phyloP scores from a whole-genome alignment of 2,329 filamentous ascomycete species.

The Alternaria viburni region DNA sequence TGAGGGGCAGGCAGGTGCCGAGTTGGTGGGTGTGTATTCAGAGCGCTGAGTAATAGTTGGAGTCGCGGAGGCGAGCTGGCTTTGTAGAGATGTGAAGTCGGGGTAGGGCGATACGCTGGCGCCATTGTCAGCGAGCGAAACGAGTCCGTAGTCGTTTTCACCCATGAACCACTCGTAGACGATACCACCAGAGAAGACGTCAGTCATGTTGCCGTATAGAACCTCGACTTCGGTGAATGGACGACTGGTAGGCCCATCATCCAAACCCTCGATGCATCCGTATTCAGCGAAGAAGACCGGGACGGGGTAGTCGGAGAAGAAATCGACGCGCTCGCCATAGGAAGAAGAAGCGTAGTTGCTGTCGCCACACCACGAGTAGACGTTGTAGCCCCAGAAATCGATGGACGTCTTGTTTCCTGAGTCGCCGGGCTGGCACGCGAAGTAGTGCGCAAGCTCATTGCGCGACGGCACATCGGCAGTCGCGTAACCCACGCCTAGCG shows the following conservation, averaged over 20 bases:
- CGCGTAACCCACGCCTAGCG: constrained; percentile 90
- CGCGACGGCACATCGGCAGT: constrained; percentile 92
- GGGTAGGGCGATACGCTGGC: constrained; percentile 66
- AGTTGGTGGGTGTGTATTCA: constrained; percentile 75
- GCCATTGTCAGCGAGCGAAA: constrained; percentile 64
- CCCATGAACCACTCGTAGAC: constrained; percentile 99
- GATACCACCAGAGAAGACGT: constrained; percentile 91
- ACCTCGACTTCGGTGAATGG: constrained; percentile 83
- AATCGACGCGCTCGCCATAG: constrained; percentile 79
- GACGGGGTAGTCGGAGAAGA: constrained; percentile 88
- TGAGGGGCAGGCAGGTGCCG: constrained; percentile 73
- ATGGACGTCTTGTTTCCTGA: constrained; percentile 64
- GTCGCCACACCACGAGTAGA: constrained; percentile 97
- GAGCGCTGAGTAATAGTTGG: constrained; percentile 69
- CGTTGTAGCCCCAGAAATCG: constrained; percentile 99
- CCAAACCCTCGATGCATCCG: constrained; percentile 74
- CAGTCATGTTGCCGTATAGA: constrained; percentile 84
- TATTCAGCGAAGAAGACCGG: constrained; percentile 99
- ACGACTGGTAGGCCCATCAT: constrained; percentile 61
- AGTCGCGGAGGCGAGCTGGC: constrained; percentile 69
- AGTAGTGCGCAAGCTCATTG: constrained; percentile 83
- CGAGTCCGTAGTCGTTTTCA: constrained; percentile 85
- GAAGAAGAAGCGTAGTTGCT: constrained; percentile 77
- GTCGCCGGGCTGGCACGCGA: constrained; percentile 76
- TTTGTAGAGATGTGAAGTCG: constrained; percentile 77